Percentiles rank a stretch among this genome's conserved stretches.
These are phyloP conservation scores for Penicillium nucicola DNA, from an alignment of 495 filamentous ascomycete species.

Conservation along the genomic window DNA sequence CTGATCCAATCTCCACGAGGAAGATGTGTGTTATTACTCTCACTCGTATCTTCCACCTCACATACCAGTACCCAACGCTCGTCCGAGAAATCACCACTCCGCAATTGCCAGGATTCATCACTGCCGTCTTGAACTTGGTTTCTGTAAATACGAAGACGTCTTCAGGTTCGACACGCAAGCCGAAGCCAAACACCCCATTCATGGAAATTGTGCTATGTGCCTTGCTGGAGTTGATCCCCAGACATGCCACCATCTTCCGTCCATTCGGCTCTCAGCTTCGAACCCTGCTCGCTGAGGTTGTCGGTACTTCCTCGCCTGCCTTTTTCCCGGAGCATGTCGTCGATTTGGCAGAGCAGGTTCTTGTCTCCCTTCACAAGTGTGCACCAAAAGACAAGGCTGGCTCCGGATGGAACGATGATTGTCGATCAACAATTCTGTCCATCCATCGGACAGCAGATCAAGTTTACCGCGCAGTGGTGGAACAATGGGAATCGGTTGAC, in stretches of 20 bases:
- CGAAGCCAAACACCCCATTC: slow-evolving; percentile 42
- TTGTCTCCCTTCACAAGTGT: slow-evolving; percentile 67
- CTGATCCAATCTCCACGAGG: slow-evolving; percentile 67
- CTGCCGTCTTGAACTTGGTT: slow-evolving; percentile 66
- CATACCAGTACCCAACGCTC: slow-evolving; percentile 75
- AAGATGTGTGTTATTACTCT: slow-evolving; percentile 71
- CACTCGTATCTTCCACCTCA: slow-evolving; percentile 76
- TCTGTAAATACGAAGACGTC: slow-evolving; percentile 36
- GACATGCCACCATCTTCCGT: slow-evolving; percentile 76
- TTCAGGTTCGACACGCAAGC: slow-evolving; percentile 41
- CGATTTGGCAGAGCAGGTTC: slow-evolving; percentile 55
- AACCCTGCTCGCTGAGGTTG: slow-evolving; percentile 49
- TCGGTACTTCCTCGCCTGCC: slow-evolving; percentile 26
- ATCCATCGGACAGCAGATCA: slow-evolving; percentile 67
- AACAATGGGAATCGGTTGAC: slow-evolving; percentile 70
- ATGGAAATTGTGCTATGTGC: slow-evolving; percentile 61
- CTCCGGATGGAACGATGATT: slow-evolving; percentile 68
- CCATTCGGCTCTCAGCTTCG: slow-evolving; percentile 68
- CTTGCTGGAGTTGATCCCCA: slow-evolving; percentile 65
- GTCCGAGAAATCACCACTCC: slow-evolving; percentile 88
- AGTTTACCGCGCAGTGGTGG: slow-evolving; percentile 70
- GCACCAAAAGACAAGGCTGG: slow-evolving; percentile 68
- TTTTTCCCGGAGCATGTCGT: slow-evolving; percentile 48
- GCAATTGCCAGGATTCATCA: slow-evolving; percentile 68
- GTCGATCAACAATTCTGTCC: slow-evolving; percentile 54